Percentiles rank a stretch among this genome's conserved stretches.
These are phyloP conservation scores for Diversispora eburnea DNA, from an alignment of 192 early-diverging fungal species.

Conservation along the genomic window DNA sequence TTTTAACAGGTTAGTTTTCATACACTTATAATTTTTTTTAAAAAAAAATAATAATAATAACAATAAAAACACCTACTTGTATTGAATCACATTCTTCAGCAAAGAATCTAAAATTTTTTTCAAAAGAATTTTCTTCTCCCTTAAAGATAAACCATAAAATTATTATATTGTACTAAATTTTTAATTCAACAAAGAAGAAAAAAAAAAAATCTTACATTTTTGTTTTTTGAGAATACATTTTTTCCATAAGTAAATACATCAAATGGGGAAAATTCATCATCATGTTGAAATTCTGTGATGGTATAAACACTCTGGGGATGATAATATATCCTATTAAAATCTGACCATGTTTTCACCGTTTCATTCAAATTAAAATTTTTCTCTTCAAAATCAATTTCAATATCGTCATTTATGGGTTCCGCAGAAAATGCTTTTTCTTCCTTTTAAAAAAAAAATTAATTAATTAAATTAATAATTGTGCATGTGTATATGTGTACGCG, in stretches of 20 bases:
- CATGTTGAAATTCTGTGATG: slow-evolving; percentile 40
- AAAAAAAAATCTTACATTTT: slow-evolving; percentile 37
- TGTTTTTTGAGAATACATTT: slow-evolving; percentile 45
- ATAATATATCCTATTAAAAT: slow-evolving; percentile 74
- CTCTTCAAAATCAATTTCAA: slow-evolving; percentile 27
- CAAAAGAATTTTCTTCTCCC: slow-evolving; percentile 49
- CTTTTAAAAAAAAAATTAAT: not conserved
- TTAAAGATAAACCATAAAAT: not conserved
- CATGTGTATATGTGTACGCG: not conserved
- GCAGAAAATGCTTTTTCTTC: not conserved
- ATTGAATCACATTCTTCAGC: slow-evolving; percentile 56
- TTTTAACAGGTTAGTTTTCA: no score
- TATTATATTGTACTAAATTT: not conserved
- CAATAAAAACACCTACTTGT: slow-evolving; percentile 30
- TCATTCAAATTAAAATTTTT: slow-evolving; percentile 52
- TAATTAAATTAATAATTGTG: not conserved
- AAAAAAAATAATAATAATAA: not conserved
- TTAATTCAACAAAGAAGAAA: not conserved
- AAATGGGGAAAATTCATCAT: slow-evolving; percentile 49
- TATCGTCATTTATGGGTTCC: not conserved
- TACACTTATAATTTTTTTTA: no score
- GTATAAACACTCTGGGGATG: slow-evolving; percentile 61
- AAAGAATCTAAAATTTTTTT: slow-evolving; percentile 51
- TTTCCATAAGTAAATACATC: slow-evolving; percentile 49
- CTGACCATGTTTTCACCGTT: slow-evolving; percentile 68